Conservation (phyloP, 2,329 filamentous ascomycete genomes). For the Chaetomium globosum region DNA sequence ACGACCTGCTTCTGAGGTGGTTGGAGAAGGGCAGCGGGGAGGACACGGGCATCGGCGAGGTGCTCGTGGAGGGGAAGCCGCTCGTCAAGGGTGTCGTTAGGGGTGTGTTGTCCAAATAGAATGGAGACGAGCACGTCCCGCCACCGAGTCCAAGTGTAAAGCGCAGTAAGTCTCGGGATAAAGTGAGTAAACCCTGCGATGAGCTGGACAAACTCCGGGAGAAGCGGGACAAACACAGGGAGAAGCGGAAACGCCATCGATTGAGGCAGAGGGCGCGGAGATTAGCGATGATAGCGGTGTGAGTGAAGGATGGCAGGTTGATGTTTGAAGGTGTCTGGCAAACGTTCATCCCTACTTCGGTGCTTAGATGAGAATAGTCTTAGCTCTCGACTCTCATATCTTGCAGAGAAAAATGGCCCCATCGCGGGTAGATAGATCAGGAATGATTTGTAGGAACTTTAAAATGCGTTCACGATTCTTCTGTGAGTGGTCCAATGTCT, state of each 20-base stretch:
- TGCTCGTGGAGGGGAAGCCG: conserved; percentile 55
- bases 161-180: background rate
- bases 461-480: background rate
- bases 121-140: conserved; percentile 6
- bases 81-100: conserved; percentile 52
- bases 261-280: background rate
- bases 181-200: too few species aligned
- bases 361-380: background rate
- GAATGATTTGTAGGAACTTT: background rate
- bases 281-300: background rate
- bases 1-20: conserved; percentile 78
- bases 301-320: background rate
- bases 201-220: background rate
- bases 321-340: background rate
- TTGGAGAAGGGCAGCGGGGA: conserved; percentile 56
- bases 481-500: background rate
- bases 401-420: background rate
- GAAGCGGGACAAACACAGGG: background rate
- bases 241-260: background rate
- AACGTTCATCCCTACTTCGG: background rate
- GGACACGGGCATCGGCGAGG: conserved; percentile 51
- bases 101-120: conserved; percentile 54
- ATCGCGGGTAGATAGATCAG: background rate
- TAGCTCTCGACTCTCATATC: background rate
- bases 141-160: background rate